Evolutionary conservation across 345 rosid genomes (phyloP), one percentile per base, ranked within the genome.

Genomic region (Carallia pectinifolia): DNA sequence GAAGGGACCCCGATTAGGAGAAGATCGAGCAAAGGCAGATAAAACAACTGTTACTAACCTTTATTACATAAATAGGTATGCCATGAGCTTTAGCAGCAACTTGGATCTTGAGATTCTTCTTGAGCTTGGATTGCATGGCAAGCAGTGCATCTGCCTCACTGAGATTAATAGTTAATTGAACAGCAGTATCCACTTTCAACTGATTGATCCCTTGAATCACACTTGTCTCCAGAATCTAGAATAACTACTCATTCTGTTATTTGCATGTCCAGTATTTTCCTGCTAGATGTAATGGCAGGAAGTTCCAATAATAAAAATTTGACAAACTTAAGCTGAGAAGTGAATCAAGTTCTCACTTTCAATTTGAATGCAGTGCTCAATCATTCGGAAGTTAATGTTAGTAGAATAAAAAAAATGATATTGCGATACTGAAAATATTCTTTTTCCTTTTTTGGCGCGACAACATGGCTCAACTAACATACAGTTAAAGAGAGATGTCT

Each of bases 111-210:
- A 90, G 76, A 84, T 93, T 90, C 83, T 93, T 93, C 81, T 86
- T 89, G 61, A 90, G 85, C 86, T 87, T 90, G 23, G 97, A 82
- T 52, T 87, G 98, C 81, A 86, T 81, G 29, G 91, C 93, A 73
- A 93, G 86, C 58, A 93, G 59, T n/a, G 85, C 96, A 82, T 89
- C 88, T 67, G 96, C 97, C 84, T 89, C 85, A 6, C 94, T 88
- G 58, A 93, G 78, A 76, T 90, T 82, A 75, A 87, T 89, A 6
- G 88, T 87, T 70, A 93, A 71, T 69, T 64, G 81, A 58, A 93
- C 80, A 29, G 76, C 73, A 67, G 53, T 72, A 33, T 83, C 91
- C 84, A 85, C 74, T 73, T 87, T 79, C 78, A 93, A 75, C 76
- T 86, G 88, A 69, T 80, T 89, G 71, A 89, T 82, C 70, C 79